Conservation (phyloP, 129 eudicot genomes). For the Solidago caesia region DNA sequence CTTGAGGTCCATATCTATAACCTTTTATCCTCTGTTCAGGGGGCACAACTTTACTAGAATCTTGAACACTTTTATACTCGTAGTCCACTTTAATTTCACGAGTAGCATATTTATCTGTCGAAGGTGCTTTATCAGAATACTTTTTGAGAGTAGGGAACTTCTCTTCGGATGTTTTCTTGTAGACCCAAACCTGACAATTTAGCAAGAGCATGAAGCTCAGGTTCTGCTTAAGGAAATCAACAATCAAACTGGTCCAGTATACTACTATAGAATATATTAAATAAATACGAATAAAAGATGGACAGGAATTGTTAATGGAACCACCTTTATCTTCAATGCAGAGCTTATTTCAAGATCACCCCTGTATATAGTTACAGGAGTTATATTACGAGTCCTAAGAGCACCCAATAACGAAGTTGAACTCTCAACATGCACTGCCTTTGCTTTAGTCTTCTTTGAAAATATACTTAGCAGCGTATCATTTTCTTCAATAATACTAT, state of each 20-base stretch:
- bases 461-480: slow-evolving; percentile 63
- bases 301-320: neutral
- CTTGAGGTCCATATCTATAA: slow-evolving; percentile 95
- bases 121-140: slow-evolving; percentile 95
- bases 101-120: slow-evolving; percentile 83
- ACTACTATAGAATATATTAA: neutral
- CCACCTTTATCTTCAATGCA: slow-evolving; percentile 71
- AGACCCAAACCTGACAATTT: slow-evolving; percentile 78
- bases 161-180: slow-evolving; percentile 93
- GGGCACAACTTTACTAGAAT: slow-evolving; percentile 70
- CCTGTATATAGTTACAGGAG: slow-evolving; percentile 82
- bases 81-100: slow-evolving; percentile 90
- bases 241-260: neutral
- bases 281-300: neutral
- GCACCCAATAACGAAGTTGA: slow-evolving; percentile 87
- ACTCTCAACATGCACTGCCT: slow-evolving; percentile 74
- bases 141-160: slow-evolving; percentile 86
- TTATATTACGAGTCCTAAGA: slow-evolving; percentile 76
- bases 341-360: slow-evolving; percentile 91
- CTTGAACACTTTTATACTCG: slow-evolving; percentile 72
- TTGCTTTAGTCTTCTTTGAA: slow-evolving; percentile 66
- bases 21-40: slow-evolving; percentile 99
- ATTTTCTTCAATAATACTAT: slow-evolving; percentile 58
- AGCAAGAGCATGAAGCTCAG: slow-evolving; percentile 24
- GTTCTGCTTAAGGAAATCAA: neutral